A percentile compares a stretch with the other conserved stretches of the same genome.
Evolutionary conservation across 106 monocot genomes (phyloP).

Genomic region (Dioscorea dumetorum): DNA sequence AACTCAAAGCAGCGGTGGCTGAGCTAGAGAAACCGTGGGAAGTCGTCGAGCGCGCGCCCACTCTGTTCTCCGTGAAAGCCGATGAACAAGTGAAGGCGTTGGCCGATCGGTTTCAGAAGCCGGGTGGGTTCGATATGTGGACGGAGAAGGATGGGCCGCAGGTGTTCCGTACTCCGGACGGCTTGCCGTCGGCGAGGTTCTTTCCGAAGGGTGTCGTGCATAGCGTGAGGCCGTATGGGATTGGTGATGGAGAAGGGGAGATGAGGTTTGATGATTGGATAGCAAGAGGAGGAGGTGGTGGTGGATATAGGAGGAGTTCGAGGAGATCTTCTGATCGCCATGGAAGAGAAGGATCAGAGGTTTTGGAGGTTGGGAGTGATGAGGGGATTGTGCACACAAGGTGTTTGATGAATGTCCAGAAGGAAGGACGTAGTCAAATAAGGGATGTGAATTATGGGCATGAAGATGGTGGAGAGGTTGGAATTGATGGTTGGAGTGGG

Average conservation of each 20-base stretch:
- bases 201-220: slow-evolving; percentile 68
- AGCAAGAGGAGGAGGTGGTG: slow-evolving; percentile 27
- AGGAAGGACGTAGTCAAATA: neutral
- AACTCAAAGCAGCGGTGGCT: slow-evolving; percentile 60
- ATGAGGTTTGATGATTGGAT: slow-evolving; percentile 34
- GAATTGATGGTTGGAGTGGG: neutral
- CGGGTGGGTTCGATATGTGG: slow-evolving; percentile 95
- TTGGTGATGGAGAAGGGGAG: slow-evolving; percentile 6
- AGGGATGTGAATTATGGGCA: too few species aligned
- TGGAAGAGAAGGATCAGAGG: neutral
- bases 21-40: slow-evolving; percentile 94
- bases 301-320: slow-evolving; percentile 9
- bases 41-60: slow-evolving; percentile 53
- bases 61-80: slow-evolving; percentile 66
- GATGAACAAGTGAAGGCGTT: slow-evolving; percentile 86
- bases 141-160: slow-evolving; percentile 71
- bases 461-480: too few species aligned
- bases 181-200: slow-evolving; percentile 50
- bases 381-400: neutral
- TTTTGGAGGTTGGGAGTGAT: neutral
- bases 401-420: neutral
- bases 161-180: slow-evolving; percentile 34
- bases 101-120: slow-evolving; percentile 78
- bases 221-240: slow-evolving; percentile 54
- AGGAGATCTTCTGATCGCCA: neutral